These are phyloP conservation scores for Gymnopilus junonius DNA, from an alignment of 768 basidiomycete genomes.

Conservation along the genomic window DNA sequence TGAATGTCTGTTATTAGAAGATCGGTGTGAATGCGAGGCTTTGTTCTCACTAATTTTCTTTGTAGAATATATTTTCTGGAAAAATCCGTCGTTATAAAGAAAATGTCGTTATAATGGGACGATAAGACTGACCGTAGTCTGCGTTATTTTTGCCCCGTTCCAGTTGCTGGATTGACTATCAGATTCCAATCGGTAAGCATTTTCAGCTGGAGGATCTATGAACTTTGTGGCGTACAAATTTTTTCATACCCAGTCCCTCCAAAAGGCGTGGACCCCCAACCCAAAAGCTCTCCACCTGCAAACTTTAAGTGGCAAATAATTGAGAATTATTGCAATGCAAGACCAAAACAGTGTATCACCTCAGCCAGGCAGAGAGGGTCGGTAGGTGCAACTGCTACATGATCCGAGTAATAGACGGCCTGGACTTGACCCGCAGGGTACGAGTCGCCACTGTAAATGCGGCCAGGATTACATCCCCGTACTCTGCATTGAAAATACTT, in stretches of 20 bases:
- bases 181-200: background rate
- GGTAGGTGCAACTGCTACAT: slow-evolving; percentile 45
- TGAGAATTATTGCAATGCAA: background rate
- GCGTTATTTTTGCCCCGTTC: slow-evolving; percentile 42
- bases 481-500: slow-evolving; percentile 1
- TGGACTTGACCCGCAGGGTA: slow-evolving; percentile 60
- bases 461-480: background rate
- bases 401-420: slow-evolving; percentile 49
- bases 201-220: background rate
- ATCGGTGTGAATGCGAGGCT: background rate
- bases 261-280: slow-evolving; percentile 44
- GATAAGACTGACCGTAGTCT: slow-evolving; percentile 38
- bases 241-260: slow-evolving; percentile 58
- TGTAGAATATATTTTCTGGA: slow-evolving; percentile 55
- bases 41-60: slow-evolving; percentile 49
- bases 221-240: slow-evolving; percentile 38
- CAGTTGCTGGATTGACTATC: slow-evolving; percentile 30
- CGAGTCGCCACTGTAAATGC: slow-evolving; percentile 47
- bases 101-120: background rate
- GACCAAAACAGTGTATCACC: slow-evolving; percentile 25
- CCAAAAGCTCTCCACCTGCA: slow-evolving; percentile 51
- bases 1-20: background rate
- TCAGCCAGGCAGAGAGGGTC: slow-evolving; percentile 57
- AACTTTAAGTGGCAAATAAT: slow-evolving; percentile 35
- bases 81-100: background rate